Percentiles rank a stretch among this genome's conserved stretches.
Evolutionary conservation across 257 asterid species (phyloP).

Genomic region (Handroanthus guayacan): DNA sequence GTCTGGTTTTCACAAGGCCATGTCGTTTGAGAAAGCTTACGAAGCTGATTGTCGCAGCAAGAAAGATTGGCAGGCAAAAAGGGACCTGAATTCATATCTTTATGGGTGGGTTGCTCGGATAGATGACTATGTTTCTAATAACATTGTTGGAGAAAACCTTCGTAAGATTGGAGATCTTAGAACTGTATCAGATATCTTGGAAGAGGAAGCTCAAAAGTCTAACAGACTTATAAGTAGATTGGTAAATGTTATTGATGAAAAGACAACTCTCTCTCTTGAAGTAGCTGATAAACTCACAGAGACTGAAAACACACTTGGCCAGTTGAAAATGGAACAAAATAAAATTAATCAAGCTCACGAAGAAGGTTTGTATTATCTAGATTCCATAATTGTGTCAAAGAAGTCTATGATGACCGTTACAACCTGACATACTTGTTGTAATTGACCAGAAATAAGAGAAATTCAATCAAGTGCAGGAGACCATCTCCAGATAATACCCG

Average conservation of each 20-base stretch:
- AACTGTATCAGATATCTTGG: conserved; percentile 69
- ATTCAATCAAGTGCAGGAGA: conserved; percentile 72
- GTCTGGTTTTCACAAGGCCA: conserved; percentile 69
- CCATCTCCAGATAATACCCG: conserved; percentile 72
- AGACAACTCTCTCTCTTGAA: conserved; percentile 68
- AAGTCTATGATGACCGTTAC: conserved; percentile 16
- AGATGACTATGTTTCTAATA: conserved; percentile 64
- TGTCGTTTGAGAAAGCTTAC: conserved; percentile 70
- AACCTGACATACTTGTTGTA: conserved; percentile 35
- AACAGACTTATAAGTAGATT: conserved; percentile 67
- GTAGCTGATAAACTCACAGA: conserved; percentile 63
- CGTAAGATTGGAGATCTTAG: conserved; percentile 77
- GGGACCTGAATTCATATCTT: conserved; percentile 46
- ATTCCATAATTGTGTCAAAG: conserved; percentile 11
- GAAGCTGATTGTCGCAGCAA: conserved; percentile 65
- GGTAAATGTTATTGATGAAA: conserved; percentile 70
- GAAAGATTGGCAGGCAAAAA: conserved; percentile 59
- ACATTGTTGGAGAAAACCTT: conserved; percentile 68
- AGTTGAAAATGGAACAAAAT: conserved; percentile 62
- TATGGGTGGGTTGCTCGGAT: conserved; percentile 85
- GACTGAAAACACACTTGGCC: conserved; percentile 59
- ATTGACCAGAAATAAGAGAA: conserved; percentile 65
- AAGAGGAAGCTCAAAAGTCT: conserved; percentile 72
- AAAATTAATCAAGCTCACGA: conserved; percentile 68
- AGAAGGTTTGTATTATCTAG: conserved; percentile 50